Evolutionary conservation across 1,284 basidiomycete species (phyloP), one percentile per base, ranked within the genome.

Genomic region (Uromyces viciae-fabae): DNA sequence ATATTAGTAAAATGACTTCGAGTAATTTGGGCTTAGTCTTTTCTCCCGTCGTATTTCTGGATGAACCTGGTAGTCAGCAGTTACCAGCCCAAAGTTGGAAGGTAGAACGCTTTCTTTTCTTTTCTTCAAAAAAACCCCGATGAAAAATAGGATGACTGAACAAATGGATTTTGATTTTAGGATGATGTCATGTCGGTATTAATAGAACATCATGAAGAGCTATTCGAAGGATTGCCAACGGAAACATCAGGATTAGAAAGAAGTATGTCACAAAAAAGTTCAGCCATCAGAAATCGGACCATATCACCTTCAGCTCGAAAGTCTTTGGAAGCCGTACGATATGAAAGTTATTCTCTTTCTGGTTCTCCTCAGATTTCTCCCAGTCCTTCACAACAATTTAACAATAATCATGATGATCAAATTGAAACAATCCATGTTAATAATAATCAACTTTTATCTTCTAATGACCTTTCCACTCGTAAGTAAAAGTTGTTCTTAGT

Each of bases 1-100:
- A 91, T 28, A 90, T 90, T 85, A 98, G 97, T 86, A 98, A 97
- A 87, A 99, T 99, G 96, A 94, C 94, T 82, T 88, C 92, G 0
- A 93, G 92, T 82, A 86, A 86, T 83, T 83, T 86, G 4, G 83
- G 84, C 38, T 82, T 86, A 22, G 85, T 86, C 74, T 85, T 86
- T 49, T 85, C 84, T 19, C 85, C 84, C 19, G 84, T 84, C 15
- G 81, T 86, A 0, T 82, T 84, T 40, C 83, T 84, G 38, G 84
- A 86, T 49, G 88, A 95, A 94, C 84, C 88, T 95, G 33, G 92
- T 93, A 4, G 94, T 95, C 72, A 74, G 54, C 78, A 91, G 94
- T 0, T 94, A 94, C 22, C 87, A 94, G 31, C 91, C 88, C 75
- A 89, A 94, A 64, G 90, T 91, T 83, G 88, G 88, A 17, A 89